A percentile compares a stretch with the other conserved stretches of the same genome.
Conservation (phyloP, 1,284 basidiomycete genomes). For the Pascua guehoae region DNA sequence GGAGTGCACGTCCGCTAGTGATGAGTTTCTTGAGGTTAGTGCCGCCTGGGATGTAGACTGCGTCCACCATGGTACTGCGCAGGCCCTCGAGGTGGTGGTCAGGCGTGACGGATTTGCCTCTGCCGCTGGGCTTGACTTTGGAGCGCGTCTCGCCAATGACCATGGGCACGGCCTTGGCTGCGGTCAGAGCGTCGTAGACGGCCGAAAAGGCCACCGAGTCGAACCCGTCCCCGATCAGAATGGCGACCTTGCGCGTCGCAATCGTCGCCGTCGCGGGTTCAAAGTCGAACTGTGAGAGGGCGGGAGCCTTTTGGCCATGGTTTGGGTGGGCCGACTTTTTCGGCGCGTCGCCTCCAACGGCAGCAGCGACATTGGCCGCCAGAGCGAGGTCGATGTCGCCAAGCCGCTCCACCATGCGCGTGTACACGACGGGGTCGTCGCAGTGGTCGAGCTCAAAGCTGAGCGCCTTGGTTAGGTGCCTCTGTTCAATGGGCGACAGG, state of each 20-base stretch:
- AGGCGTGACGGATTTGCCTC: conserved; percentile 26
- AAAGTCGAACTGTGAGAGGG: conserved; percentile 59
- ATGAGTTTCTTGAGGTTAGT: conserved; percentile 51
- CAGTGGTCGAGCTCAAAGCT: conserved; percentile 76
- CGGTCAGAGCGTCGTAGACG: neutral
- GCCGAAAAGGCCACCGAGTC: neutral
- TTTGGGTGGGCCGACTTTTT: conserved; percentile 56
- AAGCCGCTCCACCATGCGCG: conserved; percentile 62
- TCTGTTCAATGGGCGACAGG: conserved; percentile 61
- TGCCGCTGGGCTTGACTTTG: conserved; percentile 51
- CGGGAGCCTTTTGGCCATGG: conserved; percentile 57
- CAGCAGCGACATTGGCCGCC: conserved; percentile 57
- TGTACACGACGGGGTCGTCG: conserved; percentile 66
- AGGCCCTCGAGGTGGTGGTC: conserved; percentile 55
- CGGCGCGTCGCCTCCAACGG: conserved; percentile 56
- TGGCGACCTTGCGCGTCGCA: neutral
- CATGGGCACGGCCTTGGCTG: neutral
- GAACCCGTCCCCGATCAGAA: conserved; percentile 1
- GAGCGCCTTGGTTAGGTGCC: conserved; percentile 63
- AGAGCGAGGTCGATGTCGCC: conserved; percentile 65
- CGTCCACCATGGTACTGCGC: conserved; percentile 75
- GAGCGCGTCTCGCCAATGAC: neutral
- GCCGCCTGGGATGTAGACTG: conserved; percentile 68
- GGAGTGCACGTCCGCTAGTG: conserved; percentile 36
- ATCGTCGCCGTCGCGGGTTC: conserved; percentile 23